Conservation (phyloP, 371 early-diverging fungal genomes). For the Syncephalastrum monosporum region DNA sequence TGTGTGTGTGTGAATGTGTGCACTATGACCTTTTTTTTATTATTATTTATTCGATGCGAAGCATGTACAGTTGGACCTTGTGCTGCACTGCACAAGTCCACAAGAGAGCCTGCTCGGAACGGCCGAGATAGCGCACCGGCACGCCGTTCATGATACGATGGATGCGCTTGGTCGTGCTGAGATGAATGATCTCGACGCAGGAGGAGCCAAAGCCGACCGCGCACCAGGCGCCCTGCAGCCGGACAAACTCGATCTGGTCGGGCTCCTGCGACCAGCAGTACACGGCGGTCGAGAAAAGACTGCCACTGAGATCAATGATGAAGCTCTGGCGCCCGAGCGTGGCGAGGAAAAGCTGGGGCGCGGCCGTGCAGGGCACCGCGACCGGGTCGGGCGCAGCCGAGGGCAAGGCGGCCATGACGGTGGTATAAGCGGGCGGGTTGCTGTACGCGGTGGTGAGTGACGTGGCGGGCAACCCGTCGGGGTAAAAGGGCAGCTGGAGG, state of each 20-base stretch:
- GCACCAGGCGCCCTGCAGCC: slow-evolving; percentile 28
- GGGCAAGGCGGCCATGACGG: slow-evolving; percentile 30
- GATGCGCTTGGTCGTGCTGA: slow-evolving; percentile 23
- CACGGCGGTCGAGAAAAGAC: slow-evolving; percentile 37
- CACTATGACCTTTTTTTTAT: too few species aligned
- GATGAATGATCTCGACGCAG: slow-evolving; percentile 32
- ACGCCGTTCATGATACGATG: slow-evolving; percentile 41
- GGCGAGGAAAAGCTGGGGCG: slow-evolving; percentile 48
- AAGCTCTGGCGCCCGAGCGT: slow-evolving; percentile 42
- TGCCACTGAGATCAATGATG: slow-evolving; percentile 37
- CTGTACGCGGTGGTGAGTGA: slow-evolving; percentile 37
- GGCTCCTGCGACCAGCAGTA: slow-evolving; percentile 41
- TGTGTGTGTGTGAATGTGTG: too few species aligned
- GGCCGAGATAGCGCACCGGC: slow-evolving; percentile 34
- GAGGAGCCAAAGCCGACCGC: slow-evolving; percentile 38
- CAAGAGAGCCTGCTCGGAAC: slow-evolving; percentile 24
- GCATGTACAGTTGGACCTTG: slow-evolving; percentile 11
- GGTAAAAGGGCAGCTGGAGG: slow-evolving; percentile 47
- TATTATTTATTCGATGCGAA: neutral
- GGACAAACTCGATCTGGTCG: slow-evolving; percentile 38
- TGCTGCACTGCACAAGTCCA: slow-evolving; percentile 14
- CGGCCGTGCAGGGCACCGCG: slow-evolving; percentile 33
- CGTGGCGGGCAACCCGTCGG: slow-evolving; percentile 33
- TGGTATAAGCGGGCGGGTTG: slow-evolving; percentile 42
- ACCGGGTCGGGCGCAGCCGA: slow-evolving; percentile 36